Percentiles rank a stretch among this genome's conserved stretches.
Conservation (phyloP, 75 land plant species). For the Isoetes taiwanensis region DNA sequence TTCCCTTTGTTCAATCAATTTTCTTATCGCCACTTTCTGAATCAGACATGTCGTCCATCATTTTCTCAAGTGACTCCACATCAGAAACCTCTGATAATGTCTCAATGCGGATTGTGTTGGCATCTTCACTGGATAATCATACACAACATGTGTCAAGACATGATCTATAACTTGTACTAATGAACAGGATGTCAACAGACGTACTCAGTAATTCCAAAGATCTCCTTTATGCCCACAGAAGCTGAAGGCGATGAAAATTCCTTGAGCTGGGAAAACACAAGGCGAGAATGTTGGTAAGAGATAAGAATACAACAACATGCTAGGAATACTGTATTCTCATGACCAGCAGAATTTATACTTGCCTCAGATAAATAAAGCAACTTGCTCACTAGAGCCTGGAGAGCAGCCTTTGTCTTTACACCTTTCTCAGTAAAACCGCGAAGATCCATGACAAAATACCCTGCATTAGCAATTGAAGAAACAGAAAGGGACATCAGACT, state of each 20-base stretch:
- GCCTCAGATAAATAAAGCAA: conserved; percentile 89
- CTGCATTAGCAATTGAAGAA: conserved; percentile 28
- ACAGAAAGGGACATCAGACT: background rate
- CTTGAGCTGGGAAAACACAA: conserved; percentile 44
- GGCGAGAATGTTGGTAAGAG: background rate
- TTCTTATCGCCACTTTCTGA: no score
- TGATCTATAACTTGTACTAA: no score
- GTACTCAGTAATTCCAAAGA: conserved; percentile 96
- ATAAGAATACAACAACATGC: background rate
- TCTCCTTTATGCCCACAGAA: conserved; percentile 61
- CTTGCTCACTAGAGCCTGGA: conserved; percentile 86
- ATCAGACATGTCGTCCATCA: conserved; percentile 32
- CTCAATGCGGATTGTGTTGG: conserved; percentile 47
- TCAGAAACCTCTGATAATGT: conserved; percentile 58
- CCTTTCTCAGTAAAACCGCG: conserved; percentile 82
- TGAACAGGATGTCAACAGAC: conserved; percentile 6
- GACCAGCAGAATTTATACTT: background rate
- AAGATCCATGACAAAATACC: conserved; percentile 84
- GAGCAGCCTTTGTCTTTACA: conserved; percentile 79
- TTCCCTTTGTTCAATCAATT: no score
- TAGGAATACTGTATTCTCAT: background rate
- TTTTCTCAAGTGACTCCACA: conserved; percentile 66
- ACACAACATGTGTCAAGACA: no score
- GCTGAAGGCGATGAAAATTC: conserved; percentile 69
- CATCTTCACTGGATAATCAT: conserved; percentile 58